A percentile compares a stretch with the other conserved stretches of the same genome.
These are phyloP conservation scores for Melampsora americana DNA, from an alignment of 1,284 basidiomycete genomes.

Conservation along the genomic window DNA sequence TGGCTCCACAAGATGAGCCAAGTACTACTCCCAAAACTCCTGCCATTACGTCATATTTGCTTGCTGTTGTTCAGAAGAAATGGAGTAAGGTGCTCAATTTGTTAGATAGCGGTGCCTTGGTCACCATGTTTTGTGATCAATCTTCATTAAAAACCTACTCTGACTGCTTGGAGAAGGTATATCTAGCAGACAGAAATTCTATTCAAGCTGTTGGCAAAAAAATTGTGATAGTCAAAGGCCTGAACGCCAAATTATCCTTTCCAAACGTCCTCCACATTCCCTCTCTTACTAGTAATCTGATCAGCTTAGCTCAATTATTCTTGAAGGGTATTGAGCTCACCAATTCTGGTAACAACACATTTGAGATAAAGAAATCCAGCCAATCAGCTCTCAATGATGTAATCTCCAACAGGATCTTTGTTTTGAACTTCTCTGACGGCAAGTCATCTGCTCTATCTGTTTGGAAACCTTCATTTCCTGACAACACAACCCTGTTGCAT, in stretches of 20 bases:
- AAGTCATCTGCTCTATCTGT: background rate
- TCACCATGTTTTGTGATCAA: background rate
- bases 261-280: conserved; percentile 17
- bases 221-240: background rate
- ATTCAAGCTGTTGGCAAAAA: background rate
- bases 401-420: background rate
- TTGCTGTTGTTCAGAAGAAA: background rate
- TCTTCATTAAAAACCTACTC: background rate
- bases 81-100: background rate
- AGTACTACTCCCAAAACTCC: background rate
- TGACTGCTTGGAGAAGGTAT: background rate
- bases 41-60: background rate
- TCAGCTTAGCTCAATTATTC: background rate
- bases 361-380: background rate
- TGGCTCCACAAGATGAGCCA: too few relatives aligned
- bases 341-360: background rate
- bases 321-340: background rate
- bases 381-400: background rate
- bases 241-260: background rate
- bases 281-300: background rate
- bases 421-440: background rate
- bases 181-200: background rate
- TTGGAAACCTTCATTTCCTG: background rate
- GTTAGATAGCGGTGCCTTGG: background rate
- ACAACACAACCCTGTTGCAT: background rate